A percentile compares a stretch with the other conserved stretches of the same genome.
Conservation (phyloP, 371 early-diverging fungal genomes). For the Vairimorpha ceranae region DNA sequence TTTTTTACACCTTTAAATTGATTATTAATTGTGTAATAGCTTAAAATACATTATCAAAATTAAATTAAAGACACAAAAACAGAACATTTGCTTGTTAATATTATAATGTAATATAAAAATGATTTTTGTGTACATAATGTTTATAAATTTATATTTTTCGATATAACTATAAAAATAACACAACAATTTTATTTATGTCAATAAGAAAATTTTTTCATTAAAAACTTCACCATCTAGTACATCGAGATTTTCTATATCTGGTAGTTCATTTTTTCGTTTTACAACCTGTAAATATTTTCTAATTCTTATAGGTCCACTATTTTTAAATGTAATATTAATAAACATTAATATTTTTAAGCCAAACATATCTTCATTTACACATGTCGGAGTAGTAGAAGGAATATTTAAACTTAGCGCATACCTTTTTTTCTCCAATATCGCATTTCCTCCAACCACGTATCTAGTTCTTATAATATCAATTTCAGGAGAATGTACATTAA, state of each 20-base stretch:
- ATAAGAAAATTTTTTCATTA: conserved; percentile 20
- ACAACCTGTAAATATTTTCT: conserved; percentile 31
- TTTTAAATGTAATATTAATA: conserved; percentile 15
- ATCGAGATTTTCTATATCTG: conserved; percentile 21
- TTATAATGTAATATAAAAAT: too few species aligned
- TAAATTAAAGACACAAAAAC: too few species aligned
- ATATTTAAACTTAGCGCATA: conserved; percentile 10
- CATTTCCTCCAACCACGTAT: conserved; percentile 26
- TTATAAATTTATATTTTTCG: too few species aligned
- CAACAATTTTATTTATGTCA: conserved; percentile 9
- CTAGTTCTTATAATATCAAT: conserved; percentile 18
- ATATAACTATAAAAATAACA: too few species aligned
- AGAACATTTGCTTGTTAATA: too few species aligned
- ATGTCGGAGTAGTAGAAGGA: conserved; percentile 29
- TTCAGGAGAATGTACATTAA: conserved; percentile 2
- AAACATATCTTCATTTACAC: neutral
- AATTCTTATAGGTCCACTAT: conserved; percentile 20
- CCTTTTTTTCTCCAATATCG: neutral
- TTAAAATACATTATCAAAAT: too few species aligned
- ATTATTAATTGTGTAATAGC: too few species aligned
- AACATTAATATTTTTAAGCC: conserved; percentile 23
- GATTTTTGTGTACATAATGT: too few species aligned
- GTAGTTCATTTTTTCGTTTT: conserved; percentile 10
- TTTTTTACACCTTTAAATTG: too few species aligned
- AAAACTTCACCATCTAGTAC: conserved; percentile 32